Conservation (phyloP, 257 asterid species). For the Plectranthus barbatus region DNA sequence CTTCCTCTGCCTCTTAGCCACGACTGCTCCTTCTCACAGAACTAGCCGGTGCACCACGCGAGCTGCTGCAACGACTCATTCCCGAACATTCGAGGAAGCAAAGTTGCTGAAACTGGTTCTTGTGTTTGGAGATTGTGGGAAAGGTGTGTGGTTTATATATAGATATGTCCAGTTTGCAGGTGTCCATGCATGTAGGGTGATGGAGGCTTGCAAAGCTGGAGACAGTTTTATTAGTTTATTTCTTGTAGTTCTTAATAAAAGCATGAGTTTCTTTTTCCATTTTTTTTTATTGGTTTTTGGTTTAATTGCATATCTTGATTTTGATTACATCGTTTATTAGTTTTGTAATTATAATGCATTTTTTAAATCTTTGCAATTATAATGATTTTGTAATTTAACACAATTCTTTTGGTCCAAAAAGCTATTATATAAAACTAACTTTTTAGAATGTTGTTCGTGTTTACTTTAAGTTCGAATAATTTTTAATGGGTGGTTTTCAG, state of each 20-base stretch:
- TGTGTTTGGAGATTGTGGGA: neutral
- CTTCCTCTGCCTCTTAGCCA: neutral
- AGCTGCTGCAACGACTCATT: conserved; percentile 38
- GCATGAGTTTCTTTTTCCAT: neutral
- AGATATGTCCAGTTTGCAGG: conserved; percentile 15
- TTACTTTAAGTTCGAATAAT: no score
- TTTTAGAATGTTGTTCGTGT: no score
- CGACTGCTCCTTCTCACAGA: conserved; percentile 19
- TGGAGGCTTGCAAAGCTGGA: conserved; percentile 16
- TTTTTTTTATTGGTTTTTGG: no score
- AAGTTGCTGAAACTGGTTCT: neutral
- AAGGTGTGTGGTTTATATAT: conserved; percentile 11
- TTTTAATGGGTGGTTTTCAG: no score
- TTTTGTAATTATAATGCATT: no score
- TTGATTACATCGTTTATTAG: no score
- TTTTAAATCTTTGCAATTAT: no score
- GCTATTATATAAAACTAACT: no score
- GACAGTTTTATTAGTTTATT: neutral
- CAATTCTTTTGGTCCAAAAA: no score
- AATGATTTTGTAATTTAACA: no score
- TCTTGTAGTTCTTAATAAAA: neutral
- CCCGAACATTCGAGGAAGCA: conserved; percentile 37
- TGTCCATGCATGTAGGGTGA: neutral
- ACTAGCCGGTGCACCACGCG: conserved; percentile 35
- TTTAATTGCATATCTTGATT: no score